Evolutionary conservation across 768 basidiomycete species (phyloP), one percentile per base, ranked within the genome.

Genomic region (Termitomyces sp.): DNA sequence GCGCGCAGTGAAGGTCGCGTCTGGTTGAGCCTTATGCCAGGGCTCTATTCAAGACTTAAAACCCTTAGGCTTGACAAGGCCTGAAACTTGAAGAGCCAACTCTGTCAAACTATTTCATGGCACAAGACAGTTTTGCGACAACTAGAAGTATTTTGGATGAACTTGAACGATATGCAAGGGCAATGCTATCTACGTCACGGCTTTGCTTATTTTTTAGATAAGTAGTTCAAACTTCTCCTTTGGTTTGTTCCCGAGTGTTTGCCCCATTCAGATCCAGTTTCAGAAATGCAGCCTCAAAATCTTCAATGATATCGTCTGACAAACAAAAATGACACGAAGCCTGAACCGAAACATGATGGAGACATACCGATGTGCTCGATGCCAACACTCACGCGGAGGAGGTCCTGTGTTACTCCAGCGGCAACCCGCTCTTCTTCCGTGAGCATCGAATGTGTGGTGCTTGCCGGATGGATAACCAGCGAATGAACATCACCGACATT

Each of bases 401-500:
- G 70, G 65, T 87, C 85, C 0, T 79, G 76, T 4, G 82, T 79
- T 5, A 85, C 83, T 1, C 85, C 86, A 7, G 79, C 71, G 12
- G 75, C 72, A 6, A 72, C 50, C 59, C 78, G 78, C 65, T 87
- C 87, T 58, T 78, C 76, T 20, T 65, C 67, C 1, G 70, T 73
- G 33, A 87, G 69, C 68, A 86, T 85, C 47, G 79, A 74, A 64
- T 87, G 86, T 4, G 86, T 87, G 47, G 86, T 86, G n/a, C 78
- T 75, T 14, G 81, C 82, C 0, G 86, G 85, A 55, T 84, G 82
- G 36, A 87, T 84, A n/a, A 83, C 82, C 5, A 87, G 73, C 12
- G 81, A 84, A 69, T 86, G 85, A 26, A 81, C 78, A 46, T 82
- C 81, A 16, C 81, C 77, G 14, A 74, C 66, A 47, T 76, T 77